Base-by-base conservation (phyloP, 2,329 filamentous ascomycete genomes). In the Sclerotiophoma versabilis region DNA sequence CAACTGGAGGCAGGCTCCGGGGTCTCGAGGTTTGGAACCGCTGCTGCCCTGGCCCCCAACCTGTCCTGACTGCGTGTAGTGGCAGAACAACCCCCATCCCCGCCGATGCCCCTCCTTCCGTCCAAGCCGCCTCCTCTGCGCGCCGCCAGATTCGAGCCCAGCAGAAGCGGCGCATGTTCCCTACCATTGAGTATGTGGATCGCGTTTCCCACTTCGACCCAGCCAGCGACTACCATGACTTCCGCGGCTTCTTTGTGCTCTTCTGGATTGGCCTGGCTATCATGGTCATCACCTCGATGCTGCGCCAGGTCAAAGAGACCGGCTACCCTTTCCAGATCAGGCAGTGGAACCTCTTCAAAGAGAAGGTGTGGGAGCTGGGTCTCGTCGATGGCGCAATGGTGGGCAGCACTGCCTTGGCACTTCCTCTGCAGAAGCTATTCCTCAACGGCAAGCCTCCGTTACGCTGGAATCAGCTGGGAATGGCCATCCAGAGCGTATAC, bases 191-290 rank as follows among this genome's bases (percentile, higher is more conserved):
- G 69, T 99, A 93, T 78, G 85, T 91, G 33, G 88, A 90, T 56
- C 89, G 95, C 52, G 88, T 98, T 19, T 98, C 93, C 15, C 93
- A 99, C 77, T 96, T 99, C 73, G 95, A 99, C 71, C 92, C 93
- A 0, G 84, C 86, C 43, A 96, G 91, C 75, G 92, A 96, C 69
- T 93, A 98, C 74, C 87, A 87, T 69, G 92, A 99, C 76, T 99
- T 99, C 74, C 87, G 92, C 66, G 95, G 95, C 71, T 99, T 99
- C 83, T 99, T 97, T 79, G 91, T 95, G 48, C 84, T 99, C 30
- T 99, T 99, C 79, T 99, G 95, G 95, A 93, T 99, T 62, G 92
- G 92, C 9, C 82, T 99, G 55, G 91, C 91, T 64, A 96, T 99
- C 75, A 96, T 99, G 93, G 92, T 93, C 67, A 88, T 96, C 59